These are phyloP conservation scores for Xenoacremonium recifei DNA, from an alignment of 2,329 filamentous ascomycete species.

Conservation along the genomic window DNA sequence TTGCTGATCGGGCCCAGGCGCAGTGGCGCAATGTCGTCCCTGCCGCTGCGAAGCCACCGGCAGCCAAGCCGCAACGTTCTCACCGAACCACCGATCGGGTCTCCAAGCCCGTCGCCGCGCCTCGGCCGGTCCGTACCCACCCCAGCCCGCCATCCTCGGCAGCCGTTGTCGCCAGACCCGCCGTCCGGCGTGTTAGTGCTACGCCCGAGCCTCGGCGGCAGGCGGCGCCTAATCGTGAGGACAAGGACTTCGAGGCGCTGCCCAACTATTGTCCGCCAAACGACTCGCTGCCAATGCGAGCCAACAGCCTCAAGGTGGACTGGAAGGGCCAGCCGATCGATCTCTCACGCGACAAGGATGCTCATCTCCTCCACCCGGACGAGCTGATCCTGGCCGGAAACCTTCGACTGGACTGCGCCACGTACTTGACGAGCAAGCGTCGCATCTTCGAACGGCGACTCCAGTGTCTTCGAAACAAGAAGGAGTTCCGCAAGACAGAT, in stretches of 20 bases:
- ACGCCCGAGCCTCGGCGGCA: slow-evolving; percentile 52
- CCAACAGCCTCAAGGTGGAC: slow-evolving; percentile 76
- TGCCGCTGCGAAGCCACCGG: neutral
- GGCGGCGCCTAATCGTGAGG: slow-evolving; percentile 69
- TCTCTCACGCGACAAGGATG: slow-evolving; percentile 69
- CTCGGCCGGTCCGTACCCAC: slow-evolving; percentile 35
- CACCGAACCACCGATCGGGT: slow-evolving; percentile 32
- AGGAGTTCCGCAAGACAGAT: slow-evolving; percentile 93
- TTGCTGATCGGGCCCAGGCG: slow-evolving; percentile 44
- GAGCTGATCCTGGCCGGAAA: slow-evolving; percentile 76
- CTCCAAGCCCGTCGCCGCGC: slow-evolving; percentile 33
- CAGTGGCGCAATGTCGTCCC: slow-evolving; percentile 41
- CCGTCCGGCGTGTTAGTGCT: slow-evolving; percentile 37
- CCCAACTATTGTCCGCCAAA: slow-evolving; percentile 71
- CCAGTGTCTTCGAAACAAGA: slow-evolving; percentile 63
- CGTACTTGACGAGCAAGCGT: slow-evolving; percentile 89
- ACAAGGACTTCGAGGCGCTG: slow-evolving; percentile 74
- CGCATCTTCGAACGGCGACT: slow-evolving; percentile 81
- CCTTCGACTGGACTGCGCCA: slow-evolving; percentile 79
- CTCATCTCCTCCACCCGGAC: slow-evolving; percentile 70
- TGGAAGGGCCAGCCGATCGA: slow-evolving; percentile 84
- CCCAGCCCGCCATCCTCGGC: slow-evolving; percentile 19
- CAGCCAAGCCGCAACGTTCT: slow-evolving; percentile 34
- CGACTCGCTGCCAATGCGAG: slow-evolving; percentile 61
- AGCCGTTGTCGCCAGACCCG: slow-evolving; percentile 25